These are phyloP conservation scores for Hydrangea macrophylla DNA, from an alignment of 148 eudicot species.

Conservation along the genomic window DNA sequence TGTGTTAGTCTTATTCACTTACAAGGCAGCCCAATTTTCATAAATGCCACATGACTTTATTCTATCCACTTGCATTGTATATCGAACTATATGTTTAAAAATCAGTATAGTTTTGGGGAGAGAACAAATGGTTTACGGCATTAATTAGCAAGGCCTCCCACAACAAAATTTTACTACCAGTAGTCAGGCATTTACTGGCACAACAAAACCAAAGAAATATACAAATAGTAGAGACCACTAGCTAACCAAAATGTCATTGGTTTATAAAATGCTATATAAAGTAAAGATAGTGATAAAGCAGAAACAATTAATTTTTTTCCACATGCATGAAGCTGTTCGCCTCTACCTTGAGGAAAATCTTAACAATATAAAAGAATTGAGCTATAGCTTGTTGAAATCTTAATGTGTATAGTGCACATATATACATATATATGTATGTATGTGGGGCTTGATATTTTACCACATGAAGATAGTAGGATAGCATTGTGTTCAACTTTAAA, in stretches of 20 bases:
- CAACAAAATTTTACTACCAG: neutral
- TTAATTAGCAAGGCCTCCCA: neutral
- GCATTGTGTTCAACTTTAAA: too few species aligned
- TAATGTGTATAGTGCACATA: too few species aligned
- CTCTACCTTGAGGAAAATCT: neutral
- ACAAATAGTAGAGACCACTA: neutral
- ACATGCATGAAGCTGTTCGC: neutral
- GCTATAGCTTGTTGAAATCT: too few species aligned
- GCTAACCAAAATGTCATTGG: neutral
- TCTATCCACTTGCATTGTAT: neutral
- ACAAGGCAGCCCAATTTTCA: slow-evolving; percentile 1
- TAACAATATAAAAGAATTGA: neutral
- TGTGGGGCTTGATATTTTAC: too few species aligned
- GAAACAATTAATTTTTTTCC: neutral
- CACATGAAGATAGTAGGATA: too few species aligned
- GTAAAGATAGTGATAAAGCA: neutral
- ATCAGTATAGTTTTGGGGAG: neutral
- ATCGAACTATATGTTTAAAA: neutral
- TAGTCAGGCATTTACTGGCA: neutral
- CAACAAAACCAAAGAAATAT: neutral
- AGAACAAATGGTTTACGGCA: neutral
- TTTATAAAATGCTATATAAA: too few species aligned
- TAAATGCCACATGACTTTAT: neutral
- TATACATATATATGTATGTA: too few species aligned
- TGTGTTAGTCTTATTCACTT: neutral